A percentile compares a stretch with the other conserved stretches of the same genome.
These are phyloP conservation scores for Stygiomarasmius scandens DNA, from an alignment of 1,284 basidiomycete genomes.

Conservation along the genomic window DNA sequence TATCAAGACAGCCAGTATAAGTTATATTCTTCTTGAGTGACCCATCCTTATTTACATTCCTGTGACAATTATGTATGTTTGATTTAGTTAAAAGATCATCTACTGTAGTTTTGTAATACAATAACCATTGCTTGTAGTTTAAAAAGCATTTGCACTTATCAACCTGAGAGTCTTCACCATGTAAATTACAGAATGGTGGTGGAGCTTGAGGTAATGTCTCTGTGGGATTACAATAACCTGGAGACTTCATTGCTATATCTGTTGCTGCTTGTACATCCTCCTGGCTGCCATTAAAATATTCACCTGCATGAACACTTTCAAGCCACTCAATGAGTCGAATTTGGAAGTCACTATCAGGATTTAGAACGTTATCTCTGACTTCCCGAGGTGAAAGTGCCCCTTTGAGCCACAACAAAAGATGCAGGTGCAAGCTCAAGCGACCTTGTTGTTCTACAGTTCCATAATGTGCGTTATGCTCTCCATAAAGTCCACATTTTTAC, in stretches of 20 bases:
- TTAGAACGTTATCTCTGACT: conserved; percentile 24
- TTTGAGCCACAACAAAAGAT: conserved; percentile 34
- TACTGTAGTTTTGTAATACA: conserved; percentile 6
- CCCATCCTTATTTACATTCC: not conserved
- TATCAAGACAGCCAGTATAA: conserved; percentile 15
- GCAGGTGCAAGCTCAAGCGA: conserved; percentile 32
- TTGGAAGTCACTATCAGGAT: conserved; percentile 20
- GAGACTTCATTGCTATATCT: not conserved
- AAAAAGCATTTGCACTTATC: too few species aligned
- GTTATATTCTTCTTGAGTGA: conserved; percentile 6
- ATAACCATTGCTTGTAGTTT: too few species aligned
- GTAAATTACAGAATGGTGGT: conserved; percentile 1
- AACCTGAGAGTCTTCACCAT: too few species aligned
- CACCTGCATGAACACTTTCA: conserved; percentile 18
- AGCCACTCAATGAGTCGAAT: conserved; percentile 18
- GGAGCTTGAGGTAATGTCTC: conserved; percentile 12
- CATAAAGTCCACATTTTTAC: conserved; percentile 25
- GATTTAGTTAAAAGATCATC: conserved; percentile 20
- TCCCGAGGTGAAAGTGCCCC: conserved; percentile 27
- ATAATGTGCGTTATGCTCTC: conserved; percentile 32
- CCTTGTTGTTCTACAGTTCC: conserved; percentile 40
- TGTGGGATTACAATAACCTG: conserved; percentile 9
- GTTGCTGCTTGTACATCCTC: not conserved
- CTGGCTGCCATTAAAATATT: conserved; percentile 14
- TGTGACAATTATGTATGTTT: conserved; percentile 20